These are phyloP conservation scores for Pugionium dolabratum DNA, from an alignment of 345 rosid species.

Conservation along the genomic window DNA sequence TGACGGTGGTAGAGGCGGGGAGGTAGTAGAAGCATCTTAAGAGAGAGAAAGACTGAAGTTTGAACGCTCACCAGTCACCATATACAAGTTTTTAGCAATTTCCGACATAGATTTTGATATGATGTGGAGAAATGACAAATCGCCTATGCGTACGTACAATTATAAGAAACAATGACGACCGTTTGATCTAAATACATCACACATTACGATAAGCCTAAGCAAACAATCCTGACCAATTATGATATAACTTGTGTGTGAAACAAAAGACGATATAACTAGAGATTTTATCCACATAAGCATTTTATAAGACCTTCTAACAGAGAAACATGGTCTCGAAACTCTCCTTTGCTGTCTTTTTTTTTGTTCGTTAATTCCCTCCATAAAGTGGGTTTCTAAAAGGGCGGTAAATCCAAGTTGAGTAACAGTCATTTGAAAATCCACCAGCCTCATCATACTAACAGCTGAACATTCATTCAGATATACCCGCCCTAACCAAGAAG, in stretches of 20 bases:
- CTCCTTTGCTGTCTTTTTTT: background rate
- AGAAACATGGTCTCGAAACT: slow-evolving; percentile 31
- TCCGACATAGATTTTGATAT: background rate
- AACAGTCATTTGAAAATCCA: slow-evolving; percentile 37
- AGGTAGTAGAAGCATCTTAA: slow-evolving; percentile 48
- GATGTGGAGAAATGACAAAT: slow-evolving; percentile 14
- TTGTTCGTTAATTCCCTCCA: slow-evolving; percentile 26
- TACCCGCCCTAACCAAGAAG: slow-evolving; percentile 15
- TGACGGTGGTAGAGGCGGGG: slow-evolving; percentile 35
- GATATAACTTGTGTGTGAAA: slow-evolving; percentile 18
- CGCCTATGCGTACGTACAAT: background rate
- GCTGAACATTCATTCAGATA: slow-evolving; percentile 28
- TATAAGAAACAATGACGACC: slow-evolving; percentile 17
- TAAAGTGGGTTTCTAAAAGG: slow-evolving; percentile 29
- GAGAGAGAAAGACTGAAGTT: slow-evolving; percentile 12
- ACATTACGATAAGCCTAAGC: too few relatives aligned
- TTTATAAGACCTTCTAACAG: slow-evolving; percentile 32
- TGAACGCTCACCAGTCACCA: slow-evolving; percentile 29
- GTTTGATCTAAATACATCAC: slow-evolving; percentile 26
- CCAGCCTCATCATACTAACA: slow-evolving; percentile 30
- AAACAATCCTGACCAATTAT: slow-evolving; percentile 7
- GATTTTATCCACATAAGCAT: slow-evolving; percentile 35
- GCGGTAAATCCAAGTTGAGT: slow-evolving; percentile 30
- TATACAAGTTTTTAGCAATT: too few relatives aligned
- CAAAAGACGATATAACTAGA: slow-evolving; percentile 23